Percentiles rank a stretch among this genome's conserved stretches.
Conservation (phyloP, 2,329 filamentous ascomycete genomes). For the Fusarium udum region DNA sequence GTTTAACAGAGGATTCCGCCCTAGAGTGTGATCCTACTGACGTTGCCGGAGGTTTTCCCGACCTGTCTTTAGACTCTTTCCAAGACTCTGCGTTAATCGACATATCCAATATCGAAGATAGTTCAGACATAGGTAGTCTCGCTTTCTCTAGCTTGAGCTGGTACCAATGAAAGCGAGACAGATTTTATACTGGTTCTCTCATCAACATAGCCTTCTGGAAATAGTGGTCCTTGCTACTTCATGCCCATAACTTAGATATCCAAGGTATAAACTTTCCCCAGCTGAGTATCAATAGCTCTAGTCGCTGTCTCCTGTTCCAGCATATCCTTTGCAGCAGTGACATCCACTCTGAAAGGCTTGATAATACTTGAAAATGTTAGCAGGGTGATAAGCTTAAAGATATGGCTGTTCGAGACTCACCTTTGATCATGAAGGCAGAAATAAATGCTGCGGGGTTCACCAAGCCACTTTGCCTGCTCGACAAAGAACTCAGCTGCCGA, state of each 20-base stretch:
- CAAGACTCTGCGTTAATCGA: background rate
- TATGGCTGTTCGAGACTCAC: background rate
- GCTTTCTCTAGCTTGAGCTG: background rate
- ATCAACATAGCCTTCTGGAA: too few relatives aligned
- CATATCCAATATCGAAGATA: background rate
- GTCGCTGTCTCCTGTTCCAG: background rate
- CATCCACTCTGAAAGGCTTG: background rate
- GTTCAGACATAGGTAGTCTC: background rate
- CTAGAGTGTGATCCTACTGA: background rate
- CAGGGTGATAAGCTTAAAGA: fast-evolving
- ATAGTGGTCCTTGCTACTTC: too few relatives aligned
- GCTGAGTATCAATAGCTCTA: background rate
- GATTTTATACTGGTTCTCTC: too few relatives aligned
- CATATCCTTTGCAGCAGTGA: background rate
- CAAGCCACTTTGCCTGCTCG: background rate
- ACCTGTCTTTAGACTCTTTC: background rate
- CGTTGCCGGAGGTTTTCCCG: background rate
- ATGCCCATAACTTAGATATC: background rate
- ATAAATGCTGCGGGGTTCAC: background rate
- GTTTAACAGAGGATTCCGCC: too few relatives aligned
- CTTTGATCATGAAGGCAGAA: background rate
- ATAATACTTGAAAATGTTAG: background rate
- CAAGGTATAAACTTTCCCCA: background rate
- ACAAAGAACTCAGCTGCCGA: background rate
- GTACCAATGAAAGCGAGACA: background rate